Conservation (phyloP, 2,329 filamentous ascomycete genomes). For the Fusarium pseudonygamai region DNA sequence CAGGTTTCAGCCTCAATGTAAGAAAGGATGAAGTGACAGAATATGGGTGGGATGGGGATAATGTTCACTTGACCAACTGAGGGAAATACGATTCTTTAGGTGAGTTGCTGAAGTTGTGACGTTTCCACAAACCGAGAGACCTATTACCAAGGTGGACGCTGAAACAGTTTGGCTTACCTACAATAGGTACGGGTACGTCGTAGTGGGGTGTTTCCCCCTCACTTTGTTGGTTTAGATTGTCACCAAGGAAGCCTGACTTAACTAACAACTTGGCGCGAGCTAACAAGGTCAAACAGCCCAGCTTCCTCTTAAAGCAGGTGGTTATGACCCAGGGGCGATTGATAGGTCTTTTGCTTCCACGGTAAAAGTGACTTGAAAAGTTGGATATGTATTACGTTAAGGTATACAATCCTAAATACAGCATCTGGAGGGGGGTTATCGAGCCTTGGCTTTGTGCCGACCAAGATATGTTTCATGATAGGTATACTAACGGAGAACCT, state of each 20-base stretch:
- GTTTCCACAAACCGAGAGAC: constrained; percentile 21
- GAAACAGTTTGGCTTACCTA: constrained; percentile 1
- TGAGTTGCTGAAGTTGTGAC: constrained; percentile 35
- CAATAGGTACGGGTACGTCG: neutral
- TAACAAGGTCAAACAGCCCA: constrained; percentile 10
- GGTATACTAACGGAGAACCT: neutral
- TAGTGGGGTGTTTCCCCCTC: constrained; percentile 38
- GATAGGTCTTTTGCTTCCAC: neutral
- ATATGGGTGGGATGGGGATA: neutral
- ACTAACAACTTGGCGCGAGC: constrained; percentile 13
- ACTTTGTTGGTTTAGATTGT: constrained; percentile 10
- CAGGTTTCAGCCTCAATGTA: neutral
- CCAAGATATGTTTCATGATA: constrained; percentile 27
- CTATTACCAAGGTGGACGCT: constrained; percentile 12
- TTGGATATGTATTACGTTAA: neutral
- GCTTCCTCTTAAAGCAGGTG: constrained; percentile 26
- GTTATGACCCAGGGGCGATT: neutral
- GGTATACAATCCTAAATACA: neutral
- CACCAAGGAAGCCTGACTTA: neutral
- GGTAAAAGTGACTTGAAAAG: neutral
- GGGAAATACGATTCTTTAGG: constrained; percentile 1
- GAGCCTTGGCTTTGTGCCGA: constrained; percentile 2
- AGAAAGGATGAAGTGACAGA: neutral
- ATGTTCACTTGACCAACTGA: neutral
- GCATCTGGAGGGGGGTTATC: constrained; percentile 2